These are phyloP conservation scores for Bacidia gigantensis DNA, from an alignment of 495 filamentous ascomycete genomes.

Conservation along the genomic window DNA sequence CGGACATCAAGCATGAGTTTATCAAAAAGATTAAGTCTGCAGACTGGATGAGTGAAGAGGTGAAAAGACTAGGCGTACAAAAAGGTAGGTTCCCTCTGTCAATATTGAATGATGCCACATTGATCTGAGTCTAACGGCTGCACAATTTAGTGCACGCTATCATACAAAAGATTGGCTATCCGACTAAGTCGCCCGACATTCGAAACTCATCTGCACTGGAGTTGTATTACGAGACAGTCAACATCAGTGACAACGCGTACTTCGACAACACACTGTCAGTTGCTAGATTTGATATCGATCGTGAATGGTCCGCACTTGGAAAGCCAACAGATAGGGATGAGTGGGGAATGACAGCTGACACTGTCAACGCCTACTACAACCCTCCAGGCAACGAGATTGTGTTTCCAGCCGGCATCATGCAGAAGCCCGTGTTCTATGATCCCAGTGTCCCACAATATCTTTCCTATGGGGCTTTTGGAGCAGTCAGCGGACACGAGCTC, in stretches of 20 bases:
- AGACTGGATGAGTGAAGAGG: constrained; percentile 55
- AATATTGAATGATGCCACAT: background rate
- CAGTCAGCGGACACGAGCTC: constrained; percentile 60
- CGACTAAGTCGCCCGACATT: constrained; percentile 50
- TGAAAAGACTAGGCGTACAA: constrained; percentile 45
- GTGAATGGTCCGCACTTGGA: constrained; percentile 43
- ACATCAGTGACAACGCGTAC: constrained; percentile 37
- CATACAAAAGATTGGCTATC: constrained; percentile 61
- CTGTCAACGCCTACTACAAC: constrained; percentile 54
- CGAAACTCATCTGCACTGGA: constrained; percentile 42
- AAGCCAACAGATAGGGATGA: constrained; percentile 48
- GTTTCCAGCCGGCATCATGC: constrained; percentile 63
- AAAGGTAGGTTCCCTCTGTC: constrained; percentile 28
- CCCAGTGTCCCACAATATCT: constrained; percentile 48
- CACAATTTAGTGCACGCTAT: constrained; percentile 44
- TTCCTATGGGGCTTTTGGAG: constrained; percentile 56
- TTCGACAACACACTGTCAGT: constrained; percentile 48
- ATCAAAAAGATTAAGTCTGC: constrained; percentile 43
- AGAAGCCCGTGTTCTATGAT: constrained; percentile 52
- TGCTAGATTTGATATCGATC: constrained; percentile 30
- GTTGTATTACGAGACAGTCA: constrained; percentile 42
- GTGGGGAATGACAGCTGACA: constrained; percentile 49
- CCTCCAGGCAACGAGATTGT: constrained; percentile 52
- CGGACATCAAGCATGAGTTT: constrained; percentile 56
- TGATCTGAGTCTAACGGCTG: background rate